Evolutionary conservation across 2,329 filamentous ascomycete genomes (phyloP).

Genomic region (Teratosphaeria pseudoeucalypti): DNA sequence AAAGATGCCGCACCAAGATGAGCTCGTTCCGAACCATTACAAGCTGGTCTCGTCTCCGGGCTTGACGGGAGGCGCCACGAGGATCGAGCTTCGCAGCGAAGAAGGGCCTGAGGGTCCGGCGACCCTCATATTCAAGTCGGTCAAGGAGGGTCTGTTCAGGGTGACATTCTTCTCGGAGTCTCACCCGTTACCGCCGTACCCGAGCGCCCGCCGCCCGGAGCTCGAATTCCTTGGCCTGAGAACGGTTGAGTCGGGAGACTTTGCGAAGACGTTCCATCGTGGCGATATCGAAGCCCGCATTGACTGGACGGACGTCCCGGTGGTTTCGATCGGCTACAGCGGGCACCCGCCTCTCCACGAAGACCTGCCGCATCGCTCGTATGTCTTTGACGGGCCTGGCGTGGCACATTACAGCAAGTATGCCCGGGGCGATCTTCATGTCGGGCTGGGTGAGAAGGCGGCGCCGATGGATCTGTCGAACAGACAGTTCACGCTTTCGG

Average conservation of each 20-base stretch:
- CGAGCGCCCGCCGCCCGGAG: slow-evolving; percentile 43
- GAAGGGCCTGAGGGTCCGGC: not conserved
- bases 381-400: slow-evolving; percentile 50
- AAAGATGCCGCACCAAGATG: not conserved
- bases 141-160: slow-evolving; percentile 55
- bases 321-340: slow-evolving; percentile 47
- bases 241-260: slow-evolving; percentile 19
- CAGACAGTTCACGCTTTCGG: slow-evolving; percentile 54
- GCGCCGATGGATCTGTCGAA: slow-evolving; percentile 63
- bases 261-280: slow-evolving; percentile 28
- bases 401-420: slow-evolving; percentile 56
- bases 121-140: slow-evolving; percentile 47
- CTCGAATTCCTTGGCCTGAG: slow-evolving; percentile 16
- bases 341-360: slow-evolving; percentile 45
- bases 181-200: slow-evolving; percentile 56
- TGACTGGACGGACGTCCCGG: slow-evolving; percentile 48
- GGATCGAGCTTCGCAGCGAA: not conserved
- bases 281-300: slow-evolving; percentile 45
- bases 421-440: slow-evolving; percentile 52
- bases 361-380: slow-evolving; percentile 57
- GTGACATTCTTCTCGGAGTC: slow-evolving; percentile 54
- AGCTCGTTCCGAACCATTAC: not conserved
- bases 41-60: not conserved
- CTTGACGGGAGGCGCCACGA: not conserved
- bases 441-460: slow-evolving; percentile 62